Conservation (phyloP, 2,329 filamentous ascomycete species). For the Epichloe coenophiala region DNA sequence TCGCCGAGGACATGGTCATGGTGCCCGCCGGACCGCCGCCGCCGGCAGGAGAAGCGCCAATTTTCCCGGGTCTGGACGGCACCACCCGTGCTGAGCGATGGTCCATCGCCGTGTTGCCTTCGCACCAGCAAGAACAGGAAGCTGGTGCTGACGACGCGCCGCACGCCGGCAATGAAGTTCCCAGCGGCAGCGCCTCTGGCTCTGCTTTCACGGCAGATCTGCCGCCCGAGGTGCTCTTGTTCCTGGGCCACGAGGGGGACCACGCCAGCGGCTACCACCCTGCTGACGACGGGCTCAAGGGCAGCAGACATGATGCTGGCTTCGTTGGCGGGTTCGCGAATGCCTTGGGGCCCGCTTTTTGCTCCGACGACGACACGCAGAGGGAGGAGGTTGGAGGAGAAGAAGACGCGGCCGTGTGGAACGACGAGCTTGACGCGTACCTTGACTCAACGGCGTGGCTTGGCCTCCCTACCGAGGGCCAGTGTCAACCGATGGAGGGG, state of each 20-base stretch:
- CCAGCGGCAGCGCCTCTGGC: no score
- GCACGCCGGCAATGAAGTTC: background rate
- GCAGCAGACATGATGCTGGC: no score
- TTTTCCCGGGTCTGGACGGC: no score
- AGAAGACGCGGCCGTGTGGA: background rate
- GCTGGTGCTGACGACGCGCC: background rate
- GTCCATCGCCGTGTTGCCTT: background rate
- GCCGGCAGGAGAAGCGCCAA: no score
- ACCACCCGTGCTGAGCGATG: background rate
- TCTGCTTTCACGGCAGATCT: background rate
- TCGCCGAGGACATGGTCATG: background rate
- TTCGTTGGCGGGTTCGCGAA: background rate
- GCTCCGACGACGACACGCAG: background rate
- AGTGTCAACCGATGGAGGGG: background rate
- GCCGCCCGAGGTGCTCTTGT: background rate
- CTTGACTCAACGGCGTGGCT: background rate
- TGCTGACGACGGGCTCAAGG: background rate
- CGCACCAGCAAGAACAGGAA: background rate
- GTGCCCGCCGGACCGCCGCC: no score
- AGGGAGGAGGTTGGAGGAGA: background rate
- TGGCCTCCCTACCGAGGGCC: background rate
- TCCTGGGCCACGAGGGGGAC: background rate
- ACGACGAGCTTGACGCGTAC: background rate
- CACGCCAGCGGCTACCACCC: background rate
- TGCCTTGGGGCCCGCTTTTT: background rate